Evolutionary conservation across 495 filamentous ascomycete species (phyloP).

Genomic region (Bryoglossum gracile): DNA sequence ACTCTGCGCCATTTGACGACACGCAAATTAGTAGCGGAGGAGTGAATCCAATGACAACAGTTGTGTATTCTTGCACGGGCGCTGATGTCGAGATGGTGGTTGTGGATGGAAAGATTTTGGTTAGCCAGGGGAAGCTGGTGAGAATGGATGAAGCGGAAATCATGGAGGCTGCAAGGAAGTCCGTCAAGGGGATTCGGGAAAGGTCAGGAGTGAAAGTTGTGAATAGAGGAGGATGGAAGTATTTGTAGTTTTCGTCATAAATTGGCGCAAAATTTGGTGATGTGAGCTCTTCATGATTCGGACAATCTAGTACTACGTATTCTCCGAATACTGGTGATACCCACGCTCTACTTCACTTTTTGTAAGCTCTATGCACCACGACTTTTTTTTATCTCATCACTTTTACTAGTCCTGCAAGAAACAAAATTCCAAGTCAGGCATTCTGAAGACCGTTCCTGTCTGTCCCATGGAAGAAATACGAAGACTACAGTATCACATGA

Average conservation of each 20-base stretch:
- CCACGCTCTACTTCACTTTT: neutral
- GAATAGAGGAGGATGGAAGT: constrained; percentile 18
- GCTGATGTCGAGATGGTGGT: constrained; percentile 19
- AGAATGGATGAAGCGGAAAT: constrained; percentile 15
- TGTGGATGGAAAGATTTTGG: constrained; percentile 19
- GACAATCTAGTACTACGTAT: no score
- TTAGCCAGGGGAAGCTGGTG: constrained; percentile 14
- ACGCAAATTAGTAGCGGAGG: constrained; percentile 9
- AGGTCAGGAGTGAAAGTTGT: constrained; percentile 13
- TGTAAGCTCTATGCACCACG: no score
- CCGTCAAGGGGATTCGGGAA: constrained; percentile 15
- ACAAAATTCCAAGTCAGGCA: no score
- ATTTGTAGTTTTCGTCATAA: constrained; percentile 6
- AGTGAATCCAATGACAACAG: constrained; percentile 14
- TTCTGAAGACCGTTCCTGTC: no score
- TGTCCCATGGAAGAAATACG: no score
- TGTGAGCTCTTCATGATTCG: neutral
- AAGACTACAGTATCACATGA: no score
- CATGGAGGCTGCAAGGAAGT: constrained; percentile 12
- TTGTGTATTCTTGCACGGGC: constrained; percentile 19
- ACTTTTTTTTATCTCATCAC: no score
- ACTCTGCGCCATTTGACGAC: constrained; percentile 15
- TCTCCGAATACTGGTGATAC: no score
- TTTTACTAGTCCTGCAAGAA: no score
- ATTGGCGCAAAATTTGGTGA: neutral